Evolutionary conservation across 768 basidiomycete genomes (phyloP).

Genomic region (Amanita brunnescens): DNA sequence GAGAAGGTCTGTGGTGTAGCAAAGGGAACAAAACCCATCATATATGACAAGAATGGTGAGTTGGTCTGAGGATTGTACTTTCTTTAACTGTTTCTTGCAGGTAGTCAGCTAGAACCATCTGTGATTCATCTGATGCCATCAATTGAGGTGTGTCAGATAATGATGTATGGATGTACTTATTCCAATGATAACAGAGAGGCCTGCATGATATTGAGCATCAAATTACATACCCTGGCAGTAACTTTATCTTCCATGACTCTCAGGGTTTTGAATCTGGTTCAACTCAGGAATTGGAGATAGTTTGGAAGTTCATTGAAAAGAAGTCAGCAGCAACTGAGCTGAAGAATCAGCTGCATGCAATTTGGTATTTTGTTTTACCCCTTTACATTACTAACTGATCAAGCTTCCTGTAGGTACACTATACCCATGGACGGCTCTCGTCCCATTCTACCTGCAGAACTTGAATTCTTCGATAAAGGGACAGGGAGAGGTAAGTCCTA

Average conservation of each 20-base stretch:
- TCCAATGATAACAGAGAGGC: constrained; percentile 10
- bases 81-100: no score
- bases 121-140: no score
- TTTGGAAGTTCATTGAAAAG: constrained; percentile 22
- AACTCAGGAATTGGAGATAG: constrained; percentile 18
- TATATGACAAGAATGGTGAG: no score
- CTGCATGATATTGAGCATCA: constrained; percentile 23
- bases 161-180: no score
- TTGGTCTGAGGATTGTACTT: no score
- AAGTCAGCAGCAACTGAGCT: constrained; percentile 12
- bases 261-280: constrained; percentile 30
- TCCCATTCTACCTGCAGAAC: not conserved
- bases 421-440: not conserved
- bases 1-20: no score
- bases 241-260: constrained; percentile 36
- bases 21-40: no score
- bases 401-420: no score
- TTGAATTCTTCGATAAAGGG: not conserved
- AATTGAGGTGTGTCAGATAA: no score
- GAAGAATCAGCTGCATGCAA: constrained; percentile 25
- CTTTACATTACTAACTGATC: no score
- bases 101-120: no score
- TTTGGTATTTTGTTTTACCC: constrained; percentile 20
- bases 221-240: constrained; percentile 21
- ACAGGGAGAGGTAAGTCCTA: not conserved